Evolutionary conservation across 345 rosid species (phyloP).

Genomic region (Boechera retrofracta): DNA sequence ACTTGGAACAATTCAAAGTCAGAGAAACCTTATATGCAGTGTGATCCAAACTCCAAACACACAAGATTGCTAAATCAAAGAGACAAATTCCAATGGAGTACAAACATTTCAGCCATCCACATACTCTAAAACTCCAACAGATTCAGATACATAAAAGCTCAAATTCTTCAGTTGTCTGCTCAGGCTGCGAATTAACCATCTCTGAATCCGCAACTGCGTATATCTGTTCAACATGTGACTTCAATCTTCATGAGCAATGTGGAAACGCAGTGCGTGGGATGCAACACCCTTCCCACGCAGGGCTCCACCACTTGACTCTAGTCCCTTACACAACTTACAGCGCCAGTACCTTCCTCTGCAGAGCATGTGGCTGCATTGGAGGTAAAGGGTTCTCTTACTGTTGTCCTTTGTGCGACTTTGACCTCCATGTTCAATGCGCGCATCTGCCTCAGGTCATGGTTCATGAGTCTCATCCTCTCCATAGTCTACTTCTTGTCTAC

Average conservation of each 20-base stretch:
- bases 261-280: constrained; percentile 43
- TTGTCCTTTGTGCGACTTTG: constrained; percentile 52
- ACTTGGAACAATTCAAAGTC: constrained; percentile 37
- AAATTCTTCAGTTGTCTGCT: constrained; percentile 32
- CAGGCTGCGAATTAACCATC: constrained; percentile 43
- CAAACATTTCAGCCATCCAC: constrained; percentile 52
- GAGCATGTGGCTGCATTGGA: constrained; percentile 41
- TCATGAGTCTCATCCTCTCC: constrained; percentile 41
- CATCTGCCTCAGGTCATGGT: constrained; percentile 41
- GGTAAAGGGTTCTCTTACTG: constrained; percentile 47
- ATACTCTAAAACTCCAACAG: constrained; percentile 40
- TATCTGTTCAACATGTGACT: constrained; percentile 46
- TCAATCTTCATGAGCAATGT: constrained; percentile 47
- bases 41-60: constrained; percentile 26
- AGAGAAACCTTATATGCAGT: constrained; percentile 24
- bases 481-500: constrained; percentile 45
- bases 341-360: constrained; percentile 41
- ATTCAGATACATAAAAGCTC: constrained; percentile 6
- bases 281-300: constrained; percentile 47
- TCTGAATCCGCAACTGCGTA: constrained; percentile 34
- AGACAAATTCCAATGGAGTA: constrained; percentile 45
- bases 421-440: constrained; percentile 51
- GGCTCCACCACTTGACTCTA: constrained; percentile 43
- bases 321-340: constrained; percentile 47
- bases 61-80: constrained; percentile 8